Conservation (phyloP, 345 rosid species). For the Clarkia xantiana region DNA sequence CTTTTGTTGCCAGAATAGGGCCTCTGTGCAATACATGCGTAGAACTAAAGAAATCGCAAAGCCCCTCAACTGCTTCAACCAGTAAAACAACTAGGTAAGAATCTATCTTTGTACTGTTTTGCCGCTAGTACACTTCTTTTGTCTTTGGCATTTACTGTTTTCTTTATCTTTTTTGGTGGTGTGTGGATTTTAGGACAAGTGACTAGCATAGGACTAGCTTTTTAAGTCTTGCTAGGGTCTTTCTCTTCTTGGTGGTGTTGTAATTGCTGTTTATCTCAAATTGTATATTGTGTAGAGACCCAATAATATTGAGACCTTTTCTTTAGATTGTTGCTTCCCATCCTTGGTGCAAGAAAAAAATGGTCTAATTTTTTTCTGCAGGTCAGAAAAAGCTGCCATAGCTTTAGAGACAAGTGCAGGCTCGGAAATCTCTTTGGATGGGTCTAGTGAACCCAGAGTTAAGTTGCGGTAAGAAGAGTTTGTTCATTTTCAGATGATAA, state of each 20-base stretch:
- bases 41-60: constrained; percentile 32
- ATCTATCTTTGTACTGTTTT: not conserved
- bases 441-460: constrained; percentile 1
- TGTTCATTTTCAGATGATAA: not conserved
- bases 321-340: not conserved
- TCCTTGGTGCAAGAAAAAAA: not conserved
- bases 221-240: not conserved
- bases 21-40: constrained; percentile 62
- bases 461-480: constrained; percentile 4
- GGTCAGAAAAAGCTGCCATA: constrained; percentile 4
- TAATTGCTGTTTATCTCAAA: not conserved
- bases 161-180: too few species aligned
- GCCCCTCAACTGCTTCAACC: constrained; percentile 16
- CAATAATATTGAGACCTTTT: too few species aligned
- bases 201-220: not conserved
- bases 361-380: not conserved
- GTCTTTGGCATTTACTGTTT: too few species aligned
- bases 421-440: constrained; percentile 5
- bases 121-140: constrained; percentile 1
- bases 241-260: too few species aligned
- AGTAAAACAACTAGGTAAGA: constrained; percentile 28
- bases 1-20: constrained; percentile 57
- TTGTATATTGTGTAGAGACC: not conserved
- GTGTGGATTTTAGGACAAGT: too few species aligned
- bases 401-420: constrained; percentile 5